Evolutionary conservation across 2,329 filamentous ascomycete species (phyloP).

Genomic region (Fusarium musae): DNA sequence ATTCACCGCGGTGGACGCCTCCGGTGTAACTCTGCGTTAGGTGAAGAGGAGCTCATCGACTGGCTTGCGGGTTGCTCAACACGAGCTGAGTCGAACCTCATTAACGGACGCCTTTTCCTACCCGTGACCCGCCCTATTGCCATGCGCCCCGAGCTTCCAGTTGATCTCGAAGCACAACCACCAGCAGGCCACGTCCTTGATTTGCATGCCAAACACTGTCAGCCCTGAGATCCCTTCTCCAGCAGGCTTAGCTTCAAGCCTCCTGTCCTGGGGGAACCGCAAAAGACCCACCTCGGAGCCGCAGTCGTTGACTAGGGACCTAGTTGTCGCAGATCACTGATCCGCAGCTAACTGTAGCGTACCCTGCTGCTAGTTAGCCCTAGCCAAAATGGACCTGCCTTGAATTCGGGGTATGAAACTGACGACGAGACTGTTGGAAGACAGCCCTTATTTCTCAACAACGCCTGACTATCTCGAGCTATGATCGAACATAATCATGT

Average conservation of each 20-base stretch:
- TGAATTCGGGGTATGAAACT: slow-evolving; percentile 31
- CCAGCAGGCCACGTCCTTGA: neutral
- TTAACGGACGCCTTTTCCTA: neutral
- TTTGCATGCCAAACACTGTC: slow-evolving; percentile 29
- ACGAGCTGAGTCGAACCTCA: slow-evolving; percentile 15
- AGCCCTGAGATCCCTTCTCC: slow-evolving; percentile 9
- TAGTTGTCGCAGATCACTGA: slow-evolving; percentile 42
- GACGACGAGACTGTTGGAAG: slow-evolving; percentile 10
- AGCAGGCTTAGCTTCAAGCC: slow-evolving; percentile 21
- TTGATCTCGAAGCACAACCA: slow-evolving; percentile 3
- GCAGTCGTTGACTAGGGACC: slow-evolving; percentile 34
- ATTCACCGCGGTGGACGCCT: slow-evolving; percentile 29
- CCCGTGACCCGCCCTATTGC: slow-evolving; percentile 27
- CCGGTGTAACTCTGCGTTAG: slow-evolving; percentile 12
- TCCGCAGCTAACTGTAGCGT: slow-evolving; percentile 37
- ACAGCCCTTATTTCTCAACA: slow-evolving; percentile 27
- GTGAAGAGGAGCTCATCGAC: slow-evolving; percentile 19
- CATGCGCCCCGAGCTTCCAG: slow-evolving; percentile 9
- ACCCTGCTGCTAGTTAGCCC: neutral
- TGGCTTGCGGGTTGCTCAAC: slow-evolving; percentile 29
- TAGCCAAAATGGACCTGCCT: neutral
- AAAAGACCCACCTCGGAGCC: slow-evolving; percentile 45
- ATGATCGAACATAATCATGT: neutral
- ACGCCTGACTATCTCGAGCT: neutral
- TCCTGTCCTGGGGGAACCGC: slow-evolving; percentile 43